A percentile compares a stretch with the other conserved stretches of the same genome.
Evolutionary conservation across 2,329 filamentous ascomycete genomes (phyloP).

Genomic region (Claviceps fusiformis): DNA sequence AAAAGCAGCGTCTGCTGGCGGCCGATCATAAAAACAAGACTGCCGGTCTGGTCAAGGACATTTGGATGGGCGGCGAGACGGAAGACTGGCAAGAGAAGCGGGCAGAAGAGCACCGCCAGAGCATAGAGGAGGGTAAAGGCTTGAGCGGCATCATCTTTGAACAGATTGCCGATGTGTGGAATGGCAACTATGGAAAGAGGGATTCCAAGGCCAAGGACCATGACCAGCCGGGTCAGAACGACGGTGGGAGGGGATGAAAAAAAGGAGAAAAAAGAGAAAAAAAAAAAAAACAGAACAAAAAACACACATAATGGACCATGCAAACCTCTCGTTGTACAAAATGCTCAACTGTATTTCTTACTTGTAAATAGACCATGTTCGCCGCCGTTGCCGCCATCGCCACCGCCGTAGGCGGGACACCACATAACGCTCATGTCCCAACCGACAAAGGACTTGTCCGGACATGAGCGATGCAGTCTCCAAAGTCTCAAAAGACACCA

Average conservation of each 20-base stretch:
- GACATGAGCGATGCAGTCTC: background rate
- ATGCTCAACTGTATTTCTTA: background rate
- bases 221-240: background rate
- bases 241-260: background rate
- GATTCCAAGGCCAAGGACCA: conserved; percentile 9
- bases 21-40: conserved; percentile 20
- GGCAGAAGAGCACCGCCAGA: conserved; percentile 36
- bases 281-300: background rate
- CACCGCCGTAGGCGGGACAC: background rate
- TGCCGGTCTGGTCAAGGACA: conserved; percentile 25
- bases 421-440: background rate
- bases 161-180: conserved; percentile 41
- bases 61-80: conserved; percentile 47
- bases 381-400: background rate
- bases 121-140: conserved; percentile 41
- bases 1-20: conserved; percentile 13
- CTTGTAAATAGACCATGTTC: background rate
- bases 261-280: background rate
- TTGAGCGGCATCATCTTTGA: conserved; percentile 42
- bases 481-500: background rate
- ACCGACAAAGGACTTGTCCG: background rate
- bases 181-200: conserved; percentile 21
- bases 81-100: conserved; percentile 41
- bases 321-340: background rate
- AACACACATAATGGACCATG: background rate